Percentiles rank a stretch among this genome's conserved stretches.
These are phyloP conservation scores for Samsoniella hepiali DNA, from an alignment of 2,329 filamentous ascomycete genomes.

Conservation along the genomic window DNA sequence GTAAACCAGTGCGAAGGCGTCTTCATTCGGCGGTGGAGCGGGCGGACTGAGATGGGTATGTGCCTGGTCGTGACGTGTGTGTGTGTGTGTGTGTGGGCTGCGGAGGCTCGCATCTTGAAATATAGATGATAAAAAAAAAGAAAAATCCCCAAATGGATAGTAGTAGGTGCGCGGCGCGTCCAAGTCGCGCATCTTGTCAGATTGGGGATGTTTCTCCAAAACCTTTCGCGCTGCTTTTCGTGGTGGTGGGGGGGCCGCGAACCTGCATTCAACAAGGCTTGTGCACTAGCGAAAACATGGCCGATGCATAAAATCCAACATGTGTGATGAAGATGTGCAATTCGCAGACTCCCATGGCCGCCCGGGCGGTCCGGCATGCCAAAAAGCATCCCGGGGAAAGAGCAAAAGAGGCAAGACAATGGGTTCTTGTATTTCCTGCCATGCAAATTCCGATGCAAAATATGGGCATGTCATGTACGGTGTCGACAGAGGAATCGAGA, in stretches of 20 bases:
- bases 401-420: no score
- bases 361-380: no score
- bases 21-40: background rate
- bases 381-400: no score
- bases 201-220: background rate
- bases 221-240: background rate
- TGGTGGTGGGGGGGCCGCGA: background rate
- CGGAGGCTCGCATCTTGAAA: background rate
- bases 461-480: no score
- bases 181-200: constrained; percentile 1
- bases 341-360: background rate
- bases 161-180: constrained; percentile 2
- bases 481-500: no score
- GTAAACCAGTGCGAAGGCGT: no score
- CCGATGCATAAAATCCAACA: constrained; percentile 1
- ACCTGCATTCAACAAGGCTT: background rate
- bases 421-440: no score
- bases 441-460: no score
- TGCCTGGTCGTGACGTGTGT: background rate
- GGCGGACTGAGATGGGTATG: background rate
- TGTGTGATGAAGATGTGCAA: background rate
- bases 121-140: background rate
- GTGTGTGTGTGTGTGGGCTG: background rate
- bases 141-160: background rate
- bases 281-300: background rate